These are phyloP conservation scores for Glonium stellatum DNA, from an alignment of 495 filamentous ascomycete genomes.

Conservation along the genomic window DNA sequence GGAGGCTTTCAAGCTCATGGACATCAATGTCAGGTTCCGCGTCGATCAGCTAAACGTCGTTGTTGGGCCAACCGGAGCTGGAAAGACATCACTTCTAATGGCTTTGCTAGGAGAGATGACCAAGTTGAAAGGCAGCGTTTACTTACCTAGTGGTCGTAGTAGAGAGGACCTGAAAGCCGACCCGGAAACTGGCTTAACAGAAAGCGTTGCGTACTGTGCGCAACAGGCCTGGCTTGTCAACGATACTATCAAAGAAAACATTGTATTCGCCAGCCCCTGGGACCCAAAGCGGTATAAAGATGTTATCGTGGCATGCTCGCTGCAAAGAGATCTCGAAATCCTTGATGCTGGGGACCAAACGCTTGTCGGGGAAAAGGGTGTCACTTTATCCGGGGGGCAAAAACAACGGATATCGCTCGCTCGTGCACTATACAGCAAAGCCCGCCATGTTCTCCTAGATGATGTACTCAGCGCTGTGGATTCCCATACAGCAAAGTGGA, in stretches of 20 bases:
- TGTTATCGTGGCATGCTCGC: slow-evolving; percentile 84
- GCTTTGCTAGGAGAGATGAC: slow-evolving; percentile 97
- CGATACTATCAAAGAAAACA: slow-evolving; percentile 92
- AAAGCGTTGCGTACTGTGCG: slow-evolving; percentile 93
- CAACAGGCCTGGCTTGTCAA: slow-evolving; percentile 98
- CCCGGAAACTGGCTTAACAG: slow-evolving; percentile 76
- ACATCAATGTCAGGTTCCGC: slow-evolving; percentile 69
- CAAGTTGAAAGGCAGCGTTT: slow-evolving; percentile 68
- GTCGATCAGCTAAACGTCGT: slow-evolving; percentile 82
- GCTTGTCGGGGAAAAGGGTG: slow-evolving; percentile 93
- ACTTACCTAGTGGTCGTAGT: slow-evolving; percentile 73
- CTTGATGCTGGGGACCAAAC: slow-evolving; percentile 91
- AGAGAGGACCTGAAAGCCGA: slow-evolving; percentile 76
- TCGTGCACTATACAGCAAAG: slow-evolving; percentile 86
- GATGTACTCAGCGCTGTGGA: slow-evolving; percentile 98
- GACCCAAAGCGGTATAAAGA: slow-evolving; percentile 80
- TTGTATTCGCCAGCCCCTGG: slow-evolving; percentile 78
- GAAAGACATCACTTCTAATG: slow-evolving; percentile 95
- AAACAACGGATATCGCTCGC: slow-evolving; percentile 97
- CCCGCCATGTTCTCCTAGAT: slow-evolving; percentile 82
- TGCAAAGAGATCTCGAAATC: slow-evolving; percentile 87
- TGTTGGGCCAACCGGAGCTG: slow-evolving; percentile 84
- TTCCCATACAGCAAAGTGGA: slow-evolving; percentile 97
- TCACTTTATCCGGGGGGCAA: slow-evolving; percentile 92
- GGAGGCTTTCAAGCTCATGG: slow-evolving; percentile 72